A percentile compares a stretch with the other conserved stretches of the same genome.
phyloP scores from a whole-genome alignment of 345 rosid species.

The Linum tenue region DNA sequence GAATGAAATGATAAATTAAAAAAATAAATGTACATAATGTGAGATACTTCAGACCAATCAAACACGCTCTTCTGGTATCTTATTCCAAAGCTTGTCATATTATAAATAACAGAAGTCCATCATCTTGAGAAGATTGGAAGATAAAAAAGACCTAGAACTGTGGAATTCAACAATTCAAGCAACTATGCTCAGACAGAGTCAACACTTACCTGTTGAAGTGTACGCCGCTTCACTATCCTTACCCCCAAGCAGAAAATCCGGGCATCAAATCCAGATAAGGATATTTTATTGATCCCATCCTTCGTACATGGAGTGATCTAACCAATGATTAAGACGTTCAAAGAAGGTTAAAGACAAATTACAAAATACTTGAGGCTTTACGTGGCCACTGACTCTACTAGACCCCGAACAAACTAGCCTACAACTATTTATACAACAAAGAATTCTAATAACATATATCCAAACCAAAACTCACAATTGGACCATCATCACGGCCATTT shows the following conservation, averaged over 20 bases:
- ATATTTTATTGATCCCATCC: slow-evolving; percentile 78
- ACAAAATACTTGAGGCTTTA: neutral
- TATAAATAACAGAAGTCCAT: neutral
- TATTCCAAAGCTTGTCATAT: no score
- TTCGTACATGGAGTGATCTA: slow-evolving; percentile 65
- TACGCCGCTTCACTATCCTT: slow-evolving; percentile 67
- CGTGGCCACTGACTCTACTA: neutral
- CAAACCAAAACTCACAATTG: slow-evolving; percentile 51
- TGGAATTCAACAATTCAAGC: neutral
- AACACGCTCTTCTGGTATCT: no score
- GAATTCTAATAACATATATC: neutral
- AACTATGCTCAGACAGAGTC: neutral
- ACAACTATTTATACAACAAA: neutral
- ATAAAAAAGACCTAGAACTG: neutral
- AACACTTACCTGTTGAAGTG: slow-evolving; percentile 62
- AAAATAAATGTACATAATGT: no score
- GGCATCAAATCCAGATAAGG: slow-evolving; percentile 70
- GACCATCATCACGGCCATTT: slow-evolving; percentile 98
- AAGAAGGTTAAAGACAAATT: slow-evolving; percentile 7
- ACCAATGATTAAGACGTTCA: slow-evolving; percentile 10
- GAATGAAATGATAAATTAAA: no score
- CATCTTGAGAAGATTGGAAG: neutral
- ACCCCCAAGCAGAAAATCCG: slow-evolving; percentile 88
- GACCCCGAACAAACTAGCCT: neutral
- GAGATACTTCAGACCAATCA: no score